Percentiles rank a stretch among this genome's conserved stretches.
phyloP scores from a whole-genome alignment of 805 yeast genomes.

The Zygosaccharomyces kombuchaensis region DNA sequence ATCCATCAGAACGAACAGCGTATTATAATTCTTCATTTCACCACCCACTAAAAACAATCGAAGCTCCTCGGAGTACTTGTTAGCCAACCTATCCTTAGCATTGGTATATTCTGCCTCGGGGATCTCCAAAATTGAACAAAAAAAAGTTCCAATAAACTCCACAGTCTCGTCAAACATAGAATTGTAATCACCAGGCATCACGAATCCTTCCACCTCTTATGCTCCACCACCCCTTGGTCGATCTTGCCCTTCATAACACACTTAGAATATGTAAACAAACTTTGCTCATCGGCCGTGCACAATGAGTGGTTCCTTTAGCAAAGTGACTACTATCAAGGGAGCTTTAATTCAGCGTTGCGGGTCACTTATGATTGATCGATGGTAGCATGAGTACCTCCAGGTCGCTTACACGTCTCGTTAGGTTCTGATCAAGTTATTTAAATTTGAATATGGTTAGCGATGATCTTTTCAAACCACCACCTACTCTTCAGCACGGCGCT shows the following conservation, averaged over 20 bases:
- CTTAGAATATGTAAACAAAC: slow-evolving; percentile 5
- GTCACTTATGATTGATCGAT: not conserved
- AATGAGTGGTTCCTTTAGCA: not conserved
- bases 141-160: not conserved
- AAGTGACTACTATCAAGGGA: not conserved
- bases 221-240: not conserved
- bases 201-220: not conserved
- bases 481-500: slow-evolving; percentile 8
- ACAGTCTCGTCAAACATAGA: not conserved
- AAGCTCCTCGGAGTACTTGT: slow-evolving; percentile 3
- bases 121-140: slow-evolving; percentile 2
- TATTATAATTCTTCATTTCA: slow-evolving; percentile 1
- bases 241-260: not conserved
- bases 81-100: slow-evolving; percentile 1
- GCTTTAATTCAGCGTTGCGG: not conserved
- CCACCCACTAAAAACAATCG: slow-evolving; percentile 6
- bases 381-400: not conserved
- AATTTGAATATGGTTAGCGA: not conserved
- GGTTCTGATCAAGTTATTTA: not conserved
- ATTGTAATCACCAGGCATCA: slow-evolving; percentile 5
- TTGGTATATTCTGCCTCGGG: slow-evolving; percentile 3
- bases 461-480: slow-evolving; percentile 4
- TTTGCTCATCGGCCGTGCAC: slow-evolving; percentile 3
- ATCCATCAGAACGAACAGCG: slow-evolving; percentile 17
- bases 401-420: not conserved